These are phyloP conservation scores for Dactylorhiza incarnata DNA, from an alignment of 106 monocot species.

Conservation along the genomic window DNA sequence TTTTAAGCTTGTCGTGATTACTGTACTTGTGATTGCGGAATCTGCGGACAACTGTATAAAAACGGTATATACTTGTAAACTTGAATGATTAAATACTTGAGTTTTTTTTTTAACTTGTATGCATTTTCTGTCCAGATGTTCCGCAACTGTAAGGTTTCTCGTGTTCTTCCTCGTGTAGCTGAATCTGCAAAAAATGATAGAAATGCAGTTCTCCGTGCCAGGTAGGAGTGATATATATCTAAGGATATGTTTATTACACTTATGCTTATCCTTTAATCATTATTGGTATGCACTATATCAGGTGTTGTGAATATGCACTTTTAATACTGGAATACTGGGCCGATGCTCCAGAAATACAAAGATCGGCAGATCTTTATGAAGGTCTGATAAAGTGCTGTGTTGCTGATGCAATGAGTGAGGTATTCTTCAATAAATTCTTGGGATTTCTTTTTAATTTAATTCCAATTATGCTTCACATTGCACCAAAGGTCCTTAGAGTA, in stretches of 20 bases:
- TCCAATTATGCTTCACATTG: too few species aligned
- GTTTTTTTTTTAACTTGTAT: slow-evolving; percentile 1
- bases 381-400: slow-evolving; percentile 96
- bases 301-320: slow-evolving; percentile 99
- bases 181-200: slow-evolving; percentile 91
- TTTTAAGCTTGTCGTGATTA: slow-evolving; percentile 99
- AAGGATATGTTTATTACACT: neutral
- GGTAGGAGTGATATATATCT: slow-evolving; percentile 29
- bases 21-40: slow-evolving; percentile 97
- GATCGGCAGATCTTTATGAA: slow-evolving; percentile 93
- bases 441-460: too few species aligned
- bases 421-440: slow-evolving; percentile 10
- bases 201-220: slow-evolving; percentile 92
- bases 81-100: neutral
- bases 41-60: slow-evolving; percentile 99
- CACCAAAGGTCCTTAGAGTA: too few species aligned
- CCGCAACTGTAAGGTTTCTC: slow-evolving; percentile 93
- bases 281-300: slow-evolving; percentile 15
- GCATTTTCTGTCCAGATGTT: slow-evolving; percentile 53
- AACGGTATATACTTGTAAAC: slow-evolving; percentile 46
- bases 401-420: slow-evolving; percentile 99
- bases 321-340: slow-evolving; percentile 97
- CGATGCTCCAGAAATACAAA: slow-evolving; percentile 95
- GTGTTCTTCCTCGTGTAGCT: slow-evolving; percentile 78
- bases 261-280: neutral